phyloP scores from a whole-genome alignment of 345 rosid species.

The Aegle marmelos region DNA sequence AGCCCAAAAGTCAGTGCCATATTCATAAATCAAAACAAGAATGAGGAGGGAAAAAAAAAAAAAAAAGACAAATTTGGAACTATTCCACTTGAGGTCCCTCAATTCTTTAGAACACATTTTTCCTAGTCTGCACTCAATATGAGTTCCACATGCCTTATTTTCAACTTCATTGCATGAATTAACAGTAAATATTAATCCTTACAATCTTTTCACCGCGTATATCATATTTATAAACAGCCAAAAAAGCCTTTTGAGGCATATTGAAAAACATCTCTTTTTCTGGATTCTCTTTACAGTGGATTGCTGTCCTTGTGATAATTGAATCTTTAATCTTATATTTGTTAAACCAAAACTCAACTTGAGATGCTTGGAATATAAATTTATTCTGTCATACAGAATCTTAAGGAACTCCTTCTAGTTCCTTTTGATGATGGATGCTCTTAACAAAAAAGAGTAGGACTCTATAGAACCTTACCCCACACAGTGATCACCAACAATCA shows the following conservation, averaged over 20 bases:
- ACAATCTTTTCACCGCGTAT: background rate
- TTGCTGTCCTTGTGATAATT: background rate
- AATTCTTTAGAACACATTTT: background rate
- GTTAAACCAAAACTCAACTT: background rate
- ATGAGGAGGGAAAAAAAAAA: no score
- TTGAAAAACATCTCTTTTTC: background rate
- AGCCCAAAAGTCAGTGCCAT: background rate
- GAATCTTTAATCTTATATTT: background rate
- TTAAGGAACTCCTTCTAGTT: background rate
- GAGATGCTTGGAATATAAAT: background rate
- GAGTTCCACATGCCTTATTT: background rate
- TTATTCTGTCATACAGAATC: background rate
- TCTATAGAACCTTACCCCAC: conserved; percentile 63
- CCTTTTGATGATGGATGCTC: background rate
- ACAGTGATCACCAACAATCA: conserved; percentile 91
- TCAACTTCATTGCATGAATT: background rate
- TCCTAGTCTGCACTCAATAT: background rate
- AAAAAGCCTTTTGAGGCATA: background rate
- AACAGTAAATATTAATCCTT: background rate
- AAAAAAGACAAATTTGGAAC: background rate
- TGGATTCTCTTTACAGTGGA: background rate
- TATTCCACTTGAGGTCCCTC: background rate
- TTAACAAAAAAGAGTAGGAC: background rate
- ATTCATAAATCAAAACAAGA: background rate
- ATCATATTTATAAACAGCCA: background rate